Evolutionary conservation across 305 asterid genomes (phyloP), one percentile per base, ranked within the genome.

Genomic region (Fraxinus baroniana): DNA sequence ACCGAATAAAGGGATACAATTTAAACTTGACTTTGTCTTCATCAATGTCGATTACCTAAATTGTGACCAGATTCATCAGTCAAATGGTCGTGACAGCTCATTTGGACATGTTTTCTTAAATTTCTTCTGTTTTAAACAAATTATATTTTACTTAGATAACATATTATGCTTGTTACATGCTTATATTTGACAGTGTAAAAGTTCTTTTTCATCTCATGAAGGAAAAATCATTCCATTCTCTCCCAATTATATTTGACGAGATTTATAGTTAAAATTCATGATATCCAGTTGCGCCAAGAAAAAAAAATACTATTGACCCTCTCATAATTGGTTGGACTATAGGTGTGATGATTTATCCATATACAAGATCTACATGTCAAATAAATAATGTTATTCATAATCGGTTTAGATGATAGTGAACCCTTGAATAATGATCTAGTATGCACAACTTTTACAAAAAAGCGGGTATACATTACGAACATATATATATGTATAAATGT

Each of bases 1-100:
- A 26, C 0, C 9, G 18, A 66, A 66, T 26, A 80, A 84, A 78
- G 82, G 78, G 66, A 84, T 80, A 79, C 79, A 80, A 82, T 82
- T 82, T 89, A 80, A 80, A 81, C 72, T 80, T 33, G 85, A n/a
- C 26, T 30, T 64, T 64, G 83, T 79, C 87, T 39, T 13, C 84
- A 60, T 85, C 88, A 82, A 7, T 81, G 76, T 76, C 81, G 79
- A 83, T 74, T 73, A 80, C 76, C 79, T 18, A 82, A 78, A 73
- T 37, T 22, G 79, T 46, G 71, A 62, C 37, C 24, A 77, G 36
- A 62, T 79, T 79, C 7, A 70, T 70, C 78, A 24, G 36, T 76
- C 32, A 37, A 32, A 78, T 79, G 82, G 82, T 55, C 68, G 0
- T 20, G 18, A 24, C n/a, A 7, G 72, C 18, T 64, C 3, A 22